Evolutionary conservation across 768 basidiomycete genomes (phyloP).

Genomic region (Stropharia rugosoannulata): DNA sequence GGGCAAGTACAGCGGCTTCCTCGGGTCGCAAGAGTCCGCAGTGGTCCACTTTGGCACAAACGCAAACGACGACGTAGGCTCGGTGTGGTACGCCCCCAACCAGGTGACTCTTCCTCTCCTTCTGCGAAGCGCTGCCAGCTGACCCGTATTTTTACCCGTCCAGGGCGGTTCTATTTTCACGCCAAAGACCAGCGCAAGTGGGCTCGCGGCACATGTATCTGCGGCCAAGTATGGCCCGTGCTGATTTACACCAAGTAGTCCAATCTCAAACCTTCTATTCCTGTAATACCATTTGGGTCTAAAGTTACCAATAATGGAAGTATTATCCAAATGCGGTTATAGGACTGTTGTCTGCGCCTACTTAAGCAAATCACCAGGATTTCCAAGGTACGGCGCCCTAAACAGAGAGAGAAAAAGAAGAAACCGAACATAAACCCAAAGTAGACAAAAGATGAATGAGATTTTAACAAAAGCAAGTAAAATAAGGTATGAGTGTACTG

Average conservation of each 20-base stretch:
- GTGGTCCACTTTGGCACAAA: slow-evolving; percentile 44
- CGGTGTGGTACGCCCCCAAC: slow-evolving; percentile 45
- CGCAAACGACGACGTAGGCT: slow-evolving; percentile 39
- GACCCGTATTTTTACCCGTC: not conserved
- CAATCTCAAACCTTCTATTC: too few relatives aligned
- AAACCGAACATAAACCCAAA: not conserved
- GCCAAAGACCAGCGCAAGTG: slow-evolving; percentile 42
- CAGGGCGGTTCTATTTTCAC: slow-evolving; percentile 44
- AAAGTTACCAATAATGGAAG: too few relatives aligned
- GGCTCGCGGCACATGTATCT: slow-evolving; percentile 40
- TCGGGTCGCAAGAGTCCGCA: slow-evolving; percentile 39
- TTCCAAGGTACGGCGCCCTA: too few relatives aligned
- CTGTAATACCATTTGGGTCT: too few relatives aligned
- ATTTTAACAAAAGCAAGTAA: slow-evolving; percentile 17
- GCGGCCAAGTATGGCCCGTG: slow-evolving; percentile 45
- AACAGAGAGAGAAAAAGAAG: too few relatives aligned
- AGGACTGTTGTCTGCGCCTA: too few relatives aligned
- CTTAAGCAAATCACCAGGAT: too few relatives aligned
- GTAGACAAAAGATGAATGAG: not conserved
- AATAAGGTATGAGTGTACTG: slow-evolving; percentile 9
- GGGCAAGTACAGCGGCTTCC: slow-evolving; percentile 41
- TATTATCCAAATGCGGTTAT: too few relatives aligned
- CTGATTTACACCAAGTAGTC: not conserved
- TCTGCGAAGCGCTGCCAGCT: not conserved
- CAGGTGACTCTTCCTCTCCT: slow-evolving; percentile 21